Percentiles rank a stretch among this genome's conserved stretches.
Conservation (phyloP, 257 asterid genomes). For the Cinchona pubescens region DNA sequence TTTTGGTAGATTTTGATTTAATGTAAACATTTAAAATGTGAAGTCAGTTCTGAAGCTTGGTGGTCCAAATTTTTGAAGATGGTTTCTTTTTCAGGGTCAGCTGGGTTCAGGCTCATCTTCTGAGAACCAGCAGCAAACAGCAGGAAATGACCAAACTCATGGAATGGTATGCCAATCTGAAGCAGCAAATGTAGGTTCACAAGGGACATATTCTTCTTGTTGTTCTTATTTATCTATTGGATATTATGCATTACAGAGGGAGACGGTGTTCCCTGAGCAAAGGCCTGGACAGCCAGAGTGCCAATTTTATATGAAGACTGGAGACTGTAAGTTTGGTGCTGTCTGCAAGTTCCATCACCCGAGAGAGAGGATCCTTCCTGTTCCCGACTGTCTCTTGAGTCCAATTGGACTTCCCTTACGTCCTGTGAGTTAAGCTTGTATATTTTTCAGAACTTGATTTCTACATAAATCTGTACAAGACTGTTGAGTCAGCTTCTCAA, state of each 20-base stretch:
- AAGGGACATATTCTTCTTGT: slow-evolving; percentile 45
- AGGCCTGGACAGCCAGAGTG: slow-evolving; percentile 97
- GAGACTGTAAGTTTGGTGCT: slow-evolving; percentile 94
- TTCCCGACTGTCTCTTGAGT: slow-evolving; percentile 87
- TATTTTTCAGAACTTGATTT: slow-evolving; percentile 1
- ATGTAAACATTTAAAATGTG: not conserved
- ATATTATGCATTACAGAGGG: slow-evolving; percentile 71
- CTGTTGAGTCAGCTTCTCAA: not conserved
- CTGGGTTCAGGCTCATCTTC: slow-evolving; percentile 69
- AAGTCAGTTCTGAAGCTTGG: not conserved
- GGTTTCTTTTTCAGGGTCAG: slow-evolving; percentile 60
- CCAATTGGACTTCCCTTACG: slow-evolving; percentile 92
- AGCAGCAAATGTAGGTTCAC: slow-evolving; percentile 48
- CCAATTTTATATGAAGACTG: slow-evolving; percentile 93
- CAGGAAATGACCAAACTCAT: slow-evolving; percentile 52
- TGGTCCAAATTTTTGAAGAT: not conserved
- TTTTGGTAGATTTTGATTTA: not conserved
- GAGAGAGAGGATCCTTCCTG: slow-evolving; percentile 71
- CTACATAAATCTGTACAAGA: not conserved
- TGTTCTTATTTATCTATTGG: slow-evolving; percentile 63
- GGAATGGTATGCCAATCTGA: slow-evolving; percentile 53
- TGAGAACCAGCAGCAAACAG: slow-evolving; percentile 57
- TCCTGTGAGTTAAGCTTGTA: slow-evolving; percentile 56
- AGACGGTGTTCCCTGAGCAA: slow-evolving; percentile 83
- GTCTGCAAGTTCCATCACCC: slow-evolving; percentile 97